These are phyloP conservation scores for Sporothrix mexicana DNA, from an alignment of 2,329 filamentous ascomycete species.

Conservation along the genomic window DNA sequence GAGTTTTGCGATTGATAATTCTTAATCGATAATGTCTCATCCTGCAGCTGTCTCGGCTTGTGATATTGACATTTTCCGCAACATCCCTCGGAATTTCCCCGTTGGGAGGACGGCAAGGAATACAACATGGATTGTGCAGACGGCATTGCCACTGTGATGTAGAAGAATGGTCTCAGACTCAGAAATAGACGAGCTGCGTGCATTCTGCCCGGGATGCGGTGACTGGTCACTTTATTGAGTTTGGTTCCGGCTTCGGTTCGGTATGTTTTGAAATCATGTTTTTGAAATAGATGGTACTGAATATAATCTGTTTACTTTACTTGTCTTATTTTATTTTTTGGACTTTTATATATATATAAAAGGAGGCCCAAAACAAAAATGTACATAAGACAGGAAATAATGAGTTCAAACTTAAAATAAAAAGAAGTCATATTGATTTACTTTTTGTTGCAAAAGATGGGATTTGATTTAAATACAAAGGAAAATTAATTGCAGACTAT, in stretches of 20 bases:
- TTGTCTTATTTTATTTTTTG: too few relatives aligned
- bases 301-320: neutral
- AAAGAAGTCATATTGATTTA: too few relatives aligned
- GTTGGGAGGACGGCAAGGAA: slow-evolving; percentile 8
- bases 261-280: neutral
- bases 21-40: too few relatives aligned
- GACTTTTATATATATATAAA: too few relatives aligned
- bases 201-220: too few relatives aligned
- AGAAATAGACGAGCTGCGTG: neutral
- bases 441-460: neutral
- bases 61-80: neutral
- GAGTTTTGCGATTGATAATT: neutral
- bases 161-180: neutral
- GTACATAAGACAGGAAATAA: too few relatives aligned
- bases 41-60: neutral
- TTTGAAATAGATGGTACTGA: neutral
- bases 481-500: slow-evolving; percentile 28
- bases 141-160: neutral
- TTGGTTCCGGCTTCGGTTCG: slow-evolving; percentile 11
- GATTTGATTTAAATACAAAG: neutral
- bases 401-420: too few relatives aligned
- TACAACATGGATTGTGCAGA: neutral
- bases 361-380: too few relatives aligned
- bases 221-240: slow-evolving; percentile 19
- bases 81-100: slow-evolving; percentile 4